phyloP scores from a whole-genome alignment of 2,329 filamentous ascomycete genomes.

The Gliomastix tumulicola region DNA sequence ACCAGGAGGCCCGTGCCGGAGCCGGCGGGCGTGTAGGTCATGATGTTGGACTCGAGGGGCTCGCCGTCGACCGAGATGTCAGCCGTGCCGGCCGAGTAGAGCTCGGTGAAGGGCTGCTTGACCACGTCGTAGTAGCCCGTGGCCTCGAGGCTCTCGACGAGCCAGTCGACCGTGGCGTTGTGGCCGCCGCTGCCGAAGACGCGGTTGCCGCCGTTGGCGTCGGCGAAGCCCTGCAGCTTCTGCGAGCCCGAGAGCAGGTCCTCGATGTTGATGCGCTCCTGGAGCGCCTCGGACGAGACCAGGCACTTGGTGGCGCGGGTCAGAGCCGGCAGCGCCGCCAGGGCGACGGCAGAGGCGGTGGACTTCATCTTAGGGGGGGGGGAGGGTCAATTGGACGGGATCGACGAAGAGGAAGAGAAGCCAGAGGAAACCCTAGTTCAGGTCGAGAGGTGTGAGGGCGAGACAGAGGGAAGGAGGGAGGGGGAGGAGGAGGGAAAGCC shows the following conservation, averaged over 20 bases:
- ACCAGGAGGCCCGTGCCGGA: slow-evolving; percentile 32
- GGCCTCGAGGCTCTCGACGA: slow-evolving; percentile 28
- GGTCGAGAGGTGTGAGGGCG: no score
- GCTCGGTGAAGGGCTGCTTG: slow-evolving; percentile 36
- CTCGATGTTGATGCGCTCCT: slow-evolving; percentile 27
- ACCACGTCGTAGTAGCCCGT: slow-evolving; percentile 32
- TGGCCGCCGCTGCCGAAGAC: slow-evolving; percentile 36
- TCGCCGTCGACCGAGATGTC: slow-evolving; percentile 20
- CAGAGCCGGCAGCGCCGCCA: slow-evolving; percentile 2
- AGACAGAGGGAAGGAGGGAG: no score
- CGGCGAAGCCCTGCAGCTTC: slow-evolving; percentile 35
- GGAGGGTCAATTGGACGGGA: no score
- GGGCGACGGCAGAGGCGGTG: not conserved
- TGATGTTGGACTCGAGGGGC: slow-evolving; percentile 15
- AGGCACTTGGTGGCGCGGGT: slow-evolving; percentile 13
- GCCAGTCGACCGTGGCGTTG: slow-evolving; percentile 37
- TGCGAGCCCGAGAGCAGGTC: slow-evolving; percentile 34
- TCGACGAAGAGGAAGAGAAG: no score
- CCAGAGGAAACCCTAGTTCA: no score
- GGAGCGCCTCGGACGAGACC: slow-evolving; percentile 29
- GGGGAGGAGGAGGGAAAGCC: no score
- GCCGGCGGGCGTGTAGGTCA: slow-evolving; percentile 46
- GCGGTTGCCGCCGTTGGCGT: slow-evolving; percentile 31
- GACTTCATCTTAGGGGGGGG: slow-evolving; percentile 4
- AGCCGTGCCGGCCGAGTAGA: slow-evolving; percentile 22